phyloP scores from a whole-genome alignment of 257 asterid genomes.

The Nicotiana undulata region DNA sequence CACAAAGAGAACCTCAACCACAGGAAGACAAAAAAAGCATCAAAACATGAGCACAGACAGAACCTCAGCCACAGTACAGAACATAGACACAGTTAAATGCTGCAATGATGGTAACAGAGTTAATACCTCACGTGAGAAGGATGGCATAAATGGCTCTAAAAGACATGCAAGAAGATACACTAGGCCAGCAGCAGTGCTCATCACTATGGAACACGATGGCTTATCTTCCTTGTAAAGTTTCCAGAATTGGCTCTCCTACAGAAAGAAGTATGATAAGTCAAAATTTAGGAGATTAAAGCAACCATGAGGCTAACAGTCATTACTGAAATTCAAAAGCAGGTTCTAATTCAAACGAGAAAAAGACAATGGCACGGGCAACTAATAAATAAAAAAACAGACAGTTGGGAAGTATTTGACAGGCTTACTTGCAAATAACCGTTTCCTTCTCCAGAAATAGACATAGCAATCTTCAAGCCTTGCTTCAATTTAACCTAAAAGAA shows the following conservation, averaged over 20 bases:
- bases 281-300: not conserved
- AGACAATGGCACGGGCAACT: not conserved
- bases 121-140: conserved; percentile 67
- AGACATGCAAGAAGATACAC: conserved; percentile 82
- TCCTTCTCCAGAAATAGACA: conserved; percentile 83
- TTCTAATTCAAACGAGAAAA: not conserved
- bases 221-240: conserved; percentile 81
- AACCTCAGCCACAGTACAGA: not conserved
- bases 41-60: not conserved
- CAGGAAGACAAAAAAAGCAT: not conserved
- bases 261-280: not conserved
- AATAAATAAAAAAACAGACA: conserved; percentile 4
- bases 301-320: not conserved
- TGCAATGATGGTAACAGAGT: not conserved
- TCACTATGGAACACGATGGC: conserved; percentile 58
- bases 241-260: conserved; percentile 82
- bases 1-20: not conserved
- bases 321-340: not conserved
- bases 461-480: conserved; percentile 85
- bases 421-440: conserved; percentile 81
- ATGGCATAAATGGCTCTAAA: conserved; percentile 89
- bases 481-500: conserved; percentile 61
- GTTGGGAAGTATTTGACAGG: not conserved
- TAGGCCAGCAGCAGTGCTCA: conserved; percentile 73
- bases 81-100: not conserved